Evolutionary conservation across 495 filamentous ascomycete species (phyloP), one percentile per base, ranked within the genome.

Genomic region (Daldinia concentrica): DNA sequence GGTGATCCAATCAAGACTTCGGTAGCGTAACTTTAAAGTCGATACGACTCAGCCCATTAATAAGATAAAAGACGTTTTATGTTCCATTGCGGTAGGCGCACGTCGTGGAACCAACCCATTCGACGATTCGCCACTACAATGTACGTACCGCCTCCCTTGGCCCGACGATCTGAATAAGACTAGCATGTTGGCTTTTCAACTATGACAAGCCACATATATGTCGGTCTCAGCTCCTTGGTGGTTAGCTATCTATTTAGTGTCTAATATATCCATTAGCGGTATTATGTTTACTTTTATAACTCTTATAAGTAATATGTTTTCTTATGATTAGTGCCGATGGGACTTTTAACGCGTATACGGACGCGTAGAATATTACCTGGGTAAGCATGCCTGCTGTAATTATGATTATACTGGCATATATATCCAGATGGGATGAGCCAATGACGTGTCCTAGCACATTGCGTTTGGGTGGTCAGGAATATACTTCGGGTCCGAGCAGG

Each of bases 401-500:
- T 58, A 30, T 41, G n/a, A 58, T 11, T 29, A 60, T 45, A 72
- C 58, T 62, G 63, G 19, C 36, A 50, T 54, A 62, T 6, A 50
- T 39, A 29, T 34, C 32, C 37, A 54, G 11, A 6, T 68, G 6
- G 15, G 29, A 57, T 12, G 66, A 54, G 43, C 66, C 71, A 73
- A 73, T 73, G 32, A 62, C 52, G 39, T 59, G 56, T 58, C 14
- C 41, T 6, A 39, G 43, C 12, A 43, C 29, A 56, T 43, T 48
- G 29, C 30, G 56, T 36, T 27, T 62, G 51, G 30, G 62, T 54
- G 52, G 58, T 24, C 30, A 30, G 37, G 51, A 66, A 59, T 50
- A 41, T 7, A n/a, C 30, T 69, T 73, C 71, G 71, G 71, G 34
- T 32, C 71, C 71, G 71, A 69, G 58, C 19, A 66, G 71, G 71